Evolutionary conservation across 352 stramenopile genomes (phyloP).

Genomic region (Globisporangium carolinianum): DNA sequence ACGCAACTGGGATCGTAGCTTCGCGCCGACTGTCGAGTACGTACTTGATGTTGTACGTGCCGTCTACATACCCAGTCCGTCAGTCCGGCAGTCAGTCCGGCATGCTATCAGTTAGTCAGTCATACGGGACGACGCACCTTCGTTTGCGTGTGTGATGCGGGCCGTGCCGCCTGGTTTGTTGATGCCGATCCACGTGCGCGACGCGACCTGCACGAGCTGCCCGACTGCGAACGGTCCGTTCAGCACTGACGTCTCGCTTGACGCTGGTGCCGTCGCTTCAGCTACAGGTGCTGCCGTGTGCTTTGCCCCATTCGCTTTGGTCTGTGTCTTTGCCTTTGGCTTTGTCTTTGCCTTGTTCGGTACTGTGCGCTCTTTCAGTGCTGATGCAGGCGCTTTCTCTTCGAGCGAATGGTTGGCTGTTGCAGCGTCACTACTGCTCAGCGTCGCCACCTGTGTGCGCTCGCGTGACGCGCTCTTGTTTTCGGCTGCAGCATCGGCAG

Average conservation of each 20-base stretch:
- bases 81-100: too few relatives aligned
- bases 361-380: background rate
- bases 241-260: constrained; percentile 12
- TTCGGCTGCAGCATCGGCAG: background rate
- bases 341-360: background rate
- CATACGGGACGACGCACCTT: constrained; percentile 12
- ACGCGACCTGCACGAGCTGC: constrained; percentile 81
- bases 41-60: constrained; percentile 57
- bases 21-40: constrained; percentile 30
- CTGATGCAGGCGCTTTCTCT: background rate
- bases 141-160: constrained; percentile 61
- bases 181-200: constrained; percentile 86
- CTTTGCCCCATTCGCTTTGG: background rate
- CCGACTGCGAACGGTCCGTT: constrained; percentile 42
- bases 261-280: constrained; percentile 1
- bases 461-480: background rate
- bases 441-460: background rate
- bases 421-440: too few relatives aligned
- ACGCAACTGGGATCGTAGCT: constrained; percentile 25
- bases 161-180: constrained; percentile 89
- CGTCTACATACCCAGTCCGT: constrained; percentile 19
- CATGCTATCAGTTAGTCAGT: too few relatives aligned
- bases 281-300: constrained; percentile 7
- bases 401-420: background rate
- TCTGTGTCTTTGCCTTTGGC: background rate